Conservation (phyloP, 192 early-diverging fungal genomes). For the Helicostylum pulchrum region DNA sequence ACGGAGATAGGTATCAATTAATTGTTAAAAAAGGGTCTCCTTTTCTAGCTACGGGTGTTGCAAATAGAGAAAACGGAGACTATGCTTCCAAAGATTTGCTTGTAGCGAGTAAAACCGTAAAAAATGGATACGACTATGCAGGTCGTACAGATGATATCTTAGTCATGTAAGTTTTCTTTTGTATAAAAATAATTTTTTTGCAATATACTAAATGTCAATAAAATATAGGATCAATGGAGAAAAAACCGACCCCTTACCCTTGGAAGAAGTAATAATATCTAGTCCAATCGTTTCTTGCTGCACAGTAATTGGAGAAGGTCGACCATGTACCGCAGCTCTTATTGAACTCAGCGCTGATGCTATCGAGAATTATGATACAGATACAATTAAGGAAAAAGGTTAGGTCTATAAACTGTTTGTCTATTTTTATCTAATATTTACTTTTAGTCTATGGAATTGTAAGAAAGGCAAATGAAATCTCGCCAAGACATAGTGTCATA, state of each 20-base stretch:
- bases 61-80: slow-evolving; percentile 19
- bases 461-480: slow-evolving; percentile 18
- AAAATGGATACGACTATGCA: slow-evolving; percentile 4
- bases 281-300: no score
- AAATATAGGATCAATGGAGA: slow-evolving; percentile 23
- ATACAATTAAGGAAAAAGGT: no score
- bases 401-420: no score
- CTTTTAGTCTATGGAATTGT: slow-evolving; percentile 7
- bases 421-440: no score
- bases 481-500: slow-evolving; percentile 18
- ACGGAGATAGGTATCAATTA: slow-evolving; percentile 1
- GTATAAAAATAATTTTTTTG: no score
- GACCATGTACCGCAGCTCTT: no score
- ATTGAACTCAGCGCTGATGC: no score
- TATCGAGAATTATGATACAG: no score
- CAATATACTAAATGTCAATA: no score
- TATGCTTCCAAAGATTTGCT: slow-evolving; percentile 27
- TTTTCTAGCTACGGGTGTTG: not conserved
- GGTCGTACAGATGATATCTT: slow-evolving; percentile 26
- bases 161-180: slow-evolving; percentile 19
- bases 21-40: not conserved
- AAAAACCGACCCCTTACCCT: slow-evolving; percentile 29
- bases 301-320: no score
- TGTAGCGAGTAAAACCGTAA: not conserved
- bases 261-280: slow-evolving; percentile 10